These are phyloP conservation scores for Trichoderma sp. DNA, from an alignment of 2,329 filamentous ascomycete genomes.

Conservation along the genomic window DNA sequence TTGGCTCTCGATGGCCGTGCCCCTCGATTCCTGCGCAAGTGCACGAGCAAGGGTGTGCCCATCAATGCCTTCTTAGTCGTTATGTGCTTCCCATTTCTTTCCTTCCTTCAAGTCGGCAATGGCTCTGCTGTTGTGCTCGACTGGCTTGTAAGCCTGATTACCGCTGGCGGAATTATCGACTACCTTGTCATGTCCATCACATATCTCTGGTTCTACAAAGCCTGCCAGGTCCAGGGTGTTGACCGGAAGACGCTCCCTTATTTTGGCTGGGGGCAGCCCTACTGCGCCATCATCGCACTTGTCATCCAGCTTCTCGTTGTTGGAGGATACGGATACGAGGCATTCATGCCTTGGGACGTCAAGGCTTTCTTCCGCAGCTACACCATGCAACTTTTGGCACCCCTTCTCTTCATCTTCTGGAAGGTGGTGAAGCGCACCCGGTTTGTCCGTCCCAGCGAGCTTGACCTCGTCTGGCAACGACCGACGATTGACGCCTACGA, in stretches of 20 bases:
- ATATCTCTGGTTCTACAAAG: conserved; percentile 49
- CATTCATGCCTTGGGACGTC: conserved; percentile 48
- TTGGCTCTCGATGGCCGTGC: conserved; percentile 50
- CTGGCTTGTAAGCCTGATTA: conserved; percentile 56
- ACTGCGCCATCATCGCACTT: conserved; percentile 48
- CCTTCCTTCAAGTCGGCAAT: conserved; percentile 50
- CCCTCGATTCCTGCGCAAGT: conserved; percentile 52
- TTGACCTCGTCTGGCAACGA: conserved; percentile 59
- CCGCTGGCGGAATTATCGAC: conserved; percentile 58
- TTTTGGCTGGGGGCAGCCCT: conserved; percentile 57
- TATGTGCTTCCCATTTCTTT: conserved; percentile 52
- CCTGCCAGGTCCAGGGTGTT: conserved; percentile 50
- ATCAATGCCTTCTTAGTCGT: conserved; percentile 55
- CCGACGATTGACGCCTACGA: conserved; percentile 58
- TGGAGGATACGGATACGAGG: conserved; percentile 54
- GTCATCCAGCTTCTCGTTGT: conserved; percentile 43
- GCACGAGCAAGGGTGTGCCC: conserved; percentile 58
- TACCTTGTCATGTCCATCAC: conserved; percentile 53
- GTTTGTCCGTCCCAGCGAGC: conserved; percentile 50
- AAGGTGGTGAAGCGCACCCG: conserved; percentile 61
- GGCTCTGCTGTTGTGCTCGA: conserved; percentile 48
- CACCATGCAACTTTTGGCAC: conserved; percentile 54
- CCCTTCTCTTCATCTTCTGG: conserved; percentile 56
- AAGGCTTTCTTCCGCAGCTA: conserved; percentile 52
- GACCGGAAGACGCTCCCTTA: conserved; percentile 56